Evolutionary conservation across 2,329 filamentous ascomycete genomes (phyloP), one percentile per base, ranked within the genome.

Genomic region (Neopestalotiopsis rosae): DNA sequence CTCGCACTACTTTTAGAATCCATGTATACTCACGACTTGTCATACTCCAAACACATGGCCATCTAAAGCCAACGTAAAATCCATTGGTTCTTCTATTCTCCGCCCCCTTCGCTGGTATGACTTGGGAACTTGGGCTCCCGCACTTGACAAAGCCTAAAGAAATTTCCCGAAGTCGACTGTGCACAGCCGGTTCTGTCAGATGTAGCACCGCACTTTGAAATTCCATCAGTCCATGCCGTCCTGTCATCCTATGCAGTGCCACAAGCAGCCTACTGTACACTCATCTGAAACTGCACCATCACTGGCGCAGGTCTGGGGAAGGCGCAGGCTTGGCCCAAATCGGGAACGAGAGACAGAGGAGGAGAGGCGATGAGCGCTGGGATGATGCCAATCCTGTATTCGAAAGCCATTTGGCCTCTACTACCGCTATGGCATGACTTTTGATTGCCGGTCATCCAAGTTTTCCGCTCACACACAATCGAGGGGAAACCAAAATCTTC

Each of bases 101-200:
- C 76, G 76, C 69, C 68, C 68, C 70, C 70, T 71, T 75, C 74
- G 75, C 72, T 69, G 70, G 79, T 80, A 74, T 71, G 58, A 81
- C 78, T 61, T 58, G 49, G 57, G 59, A 67, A 67, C 70, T 71
- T 73, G 72, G 71, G 72, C 72, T 75, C 73, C 73, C 75, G 73
- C 76, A 73, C 70, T 73, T 74, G 72, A 74, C 74, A 73, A 74
- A 74, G 68, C 34, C 20, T 28, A 73, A 74, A 73, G 70, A 73
- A 76, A 74, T 76, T 75, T 76, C 77, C 79, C 79, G 77, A 77
- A 77, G 76, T 78, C 78, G 72, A 76, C 73, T 77, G 79, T 77
- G 76, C 71, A 78, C 75, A 79, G 72, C 78, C 78, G 78, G 70
- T 70, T 67, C 71, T 71, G 74, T 75, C 69, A 67, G 75, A 75